phyloP scores from a whole-genome alignment of 441 rosid species.

The Populus hybrid region DNA sequence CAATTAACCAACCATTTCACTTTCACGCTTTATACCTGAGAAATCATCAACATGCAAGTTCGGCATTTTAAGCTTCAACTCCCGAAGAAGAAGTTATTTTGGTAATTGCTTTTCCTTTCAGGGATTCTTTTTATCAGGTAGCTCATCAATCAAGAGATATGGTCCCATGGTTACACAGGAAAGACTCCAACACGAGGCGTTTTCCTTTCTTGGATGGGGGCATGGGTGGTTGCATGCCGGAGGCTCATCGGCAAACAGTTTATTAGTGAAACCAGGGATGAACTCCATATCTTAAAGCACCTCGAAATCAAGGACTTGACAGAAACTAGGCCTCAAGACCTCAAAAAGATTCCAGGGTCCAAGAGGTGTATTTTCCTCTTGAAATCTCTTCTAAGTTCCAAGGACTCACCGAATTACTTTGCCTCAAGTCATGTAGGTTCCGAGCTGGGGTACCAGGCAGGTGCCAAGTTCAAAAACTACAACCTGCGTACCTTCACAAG shows the following conservation, averaged over 20 bases:
- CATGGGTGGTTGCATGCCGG: too few relatives aligned
- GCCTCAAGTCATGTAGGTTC: not conserved
- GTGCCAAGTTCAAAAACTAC: not conserved
- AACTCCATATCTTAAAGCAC: not conserved
- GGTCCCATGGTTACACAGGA: not conserved
- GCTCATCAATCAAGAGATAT: not conserved
- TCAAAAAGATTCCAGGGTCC: not conserved
- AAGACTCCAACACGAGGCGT: not conserved
- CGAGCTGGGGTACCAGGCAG: too few relatives aligned
- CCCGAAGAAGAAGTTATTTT: not conserved
- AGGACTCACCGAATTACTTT: not conserved
- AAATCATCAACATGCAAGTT: not conserved
- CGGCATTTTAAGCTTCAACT: not conserved
- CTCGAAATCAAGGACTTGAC: too few relatives aligned
- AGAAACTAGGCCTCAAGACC: not conserved
- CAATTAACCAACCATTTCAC: not conserved
- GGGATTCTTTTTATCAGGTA: not conserved
- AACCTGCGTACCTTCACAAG: not conserved
- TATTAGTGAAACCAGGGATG: too few relatives aligned
- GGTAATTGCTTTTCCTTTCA: not conserved
- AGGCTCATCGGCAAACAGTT: too few relatives aligned
- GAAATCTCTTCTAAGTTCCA: not conserved
- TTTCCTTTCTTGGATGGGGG: not conserved
- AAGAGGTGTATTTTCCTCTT: not conserved
- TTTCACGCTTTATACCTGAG: not conserved